phyloP scores from a whole-genome alignment of 2,329 filamentous ascomycete species.

The Aspergillus ruber region DNA sequence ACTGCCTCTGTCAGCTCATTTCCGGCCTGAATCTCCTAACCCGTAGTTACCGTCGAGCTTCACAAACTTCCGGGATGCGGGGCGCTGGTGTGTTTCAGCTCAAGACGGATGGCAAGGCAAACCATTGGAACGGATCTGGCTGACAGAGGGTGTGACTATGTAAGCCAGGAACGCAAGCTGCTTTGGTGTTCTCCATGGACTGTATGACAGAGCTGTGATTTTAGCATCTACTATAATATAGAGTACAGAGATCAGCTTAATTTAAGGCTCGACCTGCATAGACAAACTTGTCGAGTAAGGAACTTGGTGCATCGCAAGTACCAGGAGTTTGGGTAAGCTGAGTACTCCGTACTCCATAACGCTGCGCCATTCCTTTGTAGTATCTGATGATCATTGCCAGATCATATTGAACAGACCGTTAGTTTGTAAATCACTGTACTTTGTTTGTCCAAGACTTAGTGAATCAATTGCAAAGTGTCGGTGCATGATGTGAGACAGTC shows the following conservation, averaged over 20 bases:
- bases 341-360: neutral
- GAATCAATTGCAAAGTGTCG: no score
- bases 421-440: no score
- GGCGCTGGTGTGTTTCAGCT: constrained; percentile 13
- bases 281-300: no score
- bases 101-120: neutral
- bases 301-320: no score
- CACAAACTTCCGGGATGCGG: constrained; percentile 14
- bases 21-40: neutral
- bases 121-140: neutral
- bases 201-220: neutral
- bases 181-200: neutral
- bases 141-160: neutral
- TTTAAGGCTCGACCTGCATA: neutral
- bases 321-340: neutral
- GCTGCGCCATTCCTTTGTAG: neutral
- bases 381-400: no score
- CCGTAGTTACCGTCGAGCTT: constrained; percentile 3
- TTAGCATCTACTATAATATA: no score
- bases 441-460: no score
- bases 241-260: neutral
- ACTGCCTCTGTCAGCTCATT: neutral
- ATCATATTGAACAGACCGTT: no score
- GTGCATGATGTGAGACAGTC: no score
- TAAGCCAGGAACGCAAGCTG: neutral